Evolutionary conservation across 306 rosid species (phyloP).

Genomic region (Quercus parvula): DNA sequence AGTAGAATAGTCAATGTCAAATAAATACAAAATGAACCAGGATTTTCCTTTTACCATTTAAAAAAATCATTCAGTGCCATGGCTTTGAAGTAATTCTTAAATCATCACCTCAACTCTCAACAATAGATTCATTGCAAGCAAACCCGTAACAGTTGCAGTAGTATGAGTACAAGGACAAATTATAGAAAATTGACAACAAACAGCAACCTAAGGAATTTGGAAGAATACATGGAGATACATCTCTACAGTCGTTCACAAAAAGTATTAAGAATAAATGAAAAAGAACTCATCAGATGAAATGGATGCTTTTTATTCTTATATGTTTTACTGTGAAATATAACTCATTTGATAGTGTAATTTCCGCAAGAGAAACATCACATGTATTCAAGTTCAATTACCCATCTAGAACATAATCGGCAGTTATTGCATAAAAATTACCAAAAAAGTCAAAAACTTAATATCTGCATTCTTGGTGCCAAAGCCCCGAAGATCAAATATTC

Average conservation of each 20-base stretch:
- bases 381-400: conserved; percentile 4
- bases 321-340: not conserved
- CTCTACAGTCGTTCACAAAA: not conserved
- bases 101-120: not conserved
- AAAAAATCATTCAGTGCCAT: not conserved
- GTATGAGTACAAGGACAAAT: not conserved
- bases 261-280: not conserved
- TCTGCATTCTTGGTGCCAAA: conserved; percentile 74
- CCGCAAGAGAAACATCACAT: not conserved
- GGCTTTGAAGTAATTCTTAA: not conserved
- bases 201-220: not conserved
- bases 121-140: not conserved
- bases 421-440: conserved; percentile 45
- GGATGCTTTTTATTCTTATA: not conserved
- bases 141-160: not conserved
- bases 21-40: not conserved
- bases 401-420: conserved; percentile 13
- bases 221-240: not conserved
- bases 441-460: conserved; percentile 62
- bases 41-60: not conserved
- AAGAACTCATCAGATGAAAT: not conserved
- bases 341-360: not conserved
- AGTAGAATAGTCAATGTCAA: not conserved
- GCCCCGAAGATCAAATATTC: conserved; percentile 79
- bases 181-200: not conserved